phyloP scores from a whole-genome alignment of 1,139 yeast species.

The Hyphopichia fennica region DNA sequence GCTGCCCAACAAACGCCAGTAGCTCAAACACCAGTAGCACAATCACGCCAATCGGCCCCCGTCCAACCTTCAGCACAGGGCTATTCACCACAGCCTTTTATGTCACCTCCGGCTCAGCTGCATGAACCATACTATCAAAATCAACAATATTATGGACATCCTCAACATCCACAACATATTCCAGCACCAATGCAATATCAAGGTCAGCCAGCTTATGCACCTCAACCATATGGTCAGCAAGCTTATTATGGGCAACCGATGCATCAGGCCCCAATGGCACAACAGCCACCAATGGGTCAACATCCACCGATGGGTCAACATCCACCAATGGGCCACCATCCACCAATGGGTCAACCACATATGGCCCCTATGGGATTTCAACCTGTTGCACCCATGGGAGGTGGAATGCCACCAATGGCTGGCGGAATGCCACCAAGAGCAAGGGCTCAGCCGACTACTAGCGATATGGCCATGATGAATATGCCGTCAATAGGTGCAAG shows the following conservation, averaged over 20 bases:
- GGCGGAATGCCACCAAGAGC: conserved; percentile 4
- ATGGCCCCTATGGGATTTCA: conserved; percentile 1
- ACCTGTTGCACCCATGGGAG: conserved; percentile 3
- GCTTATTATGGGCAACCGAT: conserved; percentile 1
- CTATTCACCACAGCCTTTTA: conserved; percentile 1
- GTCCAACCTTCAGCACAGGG: neutral
- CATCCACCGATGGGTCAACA: neutral
- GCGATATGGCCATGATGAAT: conserved; percentile 36
- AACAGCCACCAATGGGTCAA: neutral
- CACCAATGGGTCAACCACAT: conserved; percentile 1
- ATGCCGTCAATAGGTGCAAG: conserved; percentile 35
- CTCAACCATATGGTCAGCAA: neutral
- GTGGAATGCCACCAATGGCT: conserved; percentile 4
- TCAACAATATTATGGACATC: neutral
- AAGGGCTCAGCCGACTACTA: conserved; percentile 15
- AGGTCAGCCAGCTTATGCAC: conserved; percentile 2
- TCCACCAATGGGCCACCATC: neutral
- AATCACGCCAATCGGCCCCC: neutral
- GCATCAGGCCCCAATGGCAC: neutral
- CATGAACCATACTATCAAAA: neutral
- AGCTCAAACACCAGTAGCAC: neutral
- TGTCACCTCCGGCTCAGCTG: conserved; percentile 1
- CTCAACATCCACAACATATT: neutral
- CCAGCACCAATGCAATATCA: conserved; percentile 4
- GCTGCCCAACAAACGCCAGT: no score